phyloP scores from a whole-genome alignment of 2,329 filamentous ascomycete species.

The Phyllosticta paracitricarpa region DNA sequence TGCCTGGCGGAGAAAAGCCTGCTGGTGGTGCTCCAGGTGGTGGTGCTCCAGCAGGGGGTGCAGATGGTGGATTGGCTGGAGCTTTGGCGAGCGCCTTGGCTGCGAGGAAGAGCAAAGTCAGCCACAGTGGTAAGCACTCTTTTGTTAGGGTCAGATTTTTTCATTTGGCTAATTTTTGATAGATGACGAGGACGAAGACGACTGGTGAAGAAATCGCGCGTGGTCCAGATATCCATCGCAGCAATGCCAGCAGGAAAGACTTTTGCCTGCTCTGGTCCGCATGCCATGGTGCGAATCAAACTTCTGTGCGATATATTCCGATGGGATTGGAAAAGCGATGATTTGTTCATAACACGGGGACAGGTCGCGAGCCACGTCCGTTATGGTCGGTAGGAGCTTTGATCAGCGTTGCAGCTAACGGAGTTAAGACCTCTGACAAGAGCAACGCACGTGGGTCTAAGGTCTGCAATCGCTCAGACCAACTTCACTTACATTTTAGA shows the following conservation, averaged over 20 bases:
- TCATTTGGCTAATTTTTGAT: slow-evolving; percentile 17
- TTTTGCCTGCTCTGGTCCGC: background rate
- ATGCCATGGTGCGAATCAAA: background rate
- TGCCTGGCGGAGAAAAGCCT: slow-evolving; percentile 39
- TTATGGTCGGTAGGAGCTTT: background rate
- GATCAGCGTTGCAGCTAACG: background rate
- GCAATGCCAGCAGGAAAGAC: no score
- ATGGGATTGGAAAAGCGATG: background rate
- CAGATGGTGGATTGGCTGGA: slow-evolving; percentile 32
- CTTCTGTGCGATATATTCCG: background rate
- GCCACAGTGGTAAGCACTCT: slow-evolving; percentile 66
- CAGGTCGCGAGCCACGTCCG: background rate
- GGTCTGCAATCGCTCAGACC: background rate
- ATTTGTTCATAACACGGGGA: background rate
- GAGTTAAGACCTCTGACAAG: background rate
- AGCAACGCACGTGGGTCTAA: background rate
- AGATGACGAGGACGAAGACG: slow-evolving; percentile 72
- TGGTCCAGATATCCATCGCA: no score
- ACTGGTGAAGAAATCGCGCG: slow-evolving; percentile 44
- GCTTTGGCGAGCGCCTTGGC: slow-evolving; percentile 72
- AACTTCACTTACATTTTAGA: background rate
- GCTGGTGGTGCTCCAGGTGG: slow-evolving; percentile 41
- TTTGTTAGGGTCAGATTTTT: background rate
- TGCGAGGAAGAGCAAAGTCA: slow-evolving; percentile 85
- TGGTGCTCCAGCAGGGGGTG: slow-evolving; percentile 22